Evolutionary conservation across 176 grass and related monocot species (phyloP).

Genomic region (Phyllostachys edulis): DNA sequence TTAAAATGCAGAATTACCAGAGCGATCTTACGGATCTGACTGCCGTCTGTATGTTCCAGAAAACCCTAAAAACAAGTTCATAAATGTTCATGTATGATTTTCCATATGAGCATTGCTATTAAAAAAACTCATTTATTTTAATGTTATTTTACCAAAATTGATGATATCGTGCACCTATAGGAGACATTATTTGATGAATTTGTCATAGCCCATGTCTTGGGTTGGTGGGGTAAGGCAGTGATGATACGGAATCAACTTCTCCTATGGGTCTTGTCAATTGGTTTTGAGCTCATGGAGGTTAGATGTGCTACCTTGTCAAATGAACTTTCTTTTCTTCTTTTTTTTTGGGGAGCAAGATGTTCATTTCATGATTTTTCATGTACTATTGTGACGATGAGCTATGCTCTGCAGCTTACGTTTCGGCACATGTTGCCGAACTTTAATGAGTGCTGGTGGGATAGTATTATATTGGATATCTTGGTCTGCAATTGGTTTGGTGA

Average conservation of each 20-base stretch:
- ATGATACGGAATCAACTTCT: constrained; percentile 94
- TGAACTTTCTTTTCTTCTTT: not conserved
- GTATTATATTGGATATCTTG: constrained; percentile 82
- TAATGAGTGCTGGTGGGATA: constrained; percentile 99
- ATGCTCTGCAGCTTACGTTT: constrained; percentile 82
- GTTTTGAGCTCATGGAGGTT: constrained; percentile 95
- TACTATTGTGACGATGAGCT: constrained; percentile 4
- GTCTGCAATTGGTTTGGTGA: constrained; percentile 98
- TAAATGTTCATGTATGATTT: constrained; percentile 97
- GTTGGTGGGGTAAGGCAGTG: constrained; percentile 95
- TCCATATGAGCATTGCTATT: constrained; percentile 48
- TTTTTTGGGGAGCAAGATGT: not conserved
- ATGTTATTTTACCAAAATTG: constrained; percentile 31
- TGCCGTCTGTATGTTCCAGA: constrained; percentile 97
- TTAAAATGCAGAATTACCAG: constrained; percentile 65
- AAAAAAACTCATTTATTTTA: constrained; percentile 7
- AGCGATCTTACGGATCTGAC: constrained; percentile 91
- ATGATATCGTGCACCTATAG: constrained; percentile 47
- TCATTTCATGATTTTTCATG: constrained; percentile 10
- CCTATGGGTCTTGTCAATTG: constrained; percentile 84
- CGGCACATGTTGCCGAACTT: constrained; percentile 98
- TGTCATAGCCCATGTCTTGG: constrained; percentile 78
- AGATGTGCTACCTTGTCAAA: constrained; percentile 27
- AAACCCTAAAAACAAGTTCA: constrained; percentile 94
- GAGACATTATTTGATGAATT: constrained; percentile 96